Evolutionary conservation across 495 filamentous ascomycete genomes (phyloP), one percentile per base, ranked within the genome.

Genomic region (Mycothermus thermophilus): DNA sequence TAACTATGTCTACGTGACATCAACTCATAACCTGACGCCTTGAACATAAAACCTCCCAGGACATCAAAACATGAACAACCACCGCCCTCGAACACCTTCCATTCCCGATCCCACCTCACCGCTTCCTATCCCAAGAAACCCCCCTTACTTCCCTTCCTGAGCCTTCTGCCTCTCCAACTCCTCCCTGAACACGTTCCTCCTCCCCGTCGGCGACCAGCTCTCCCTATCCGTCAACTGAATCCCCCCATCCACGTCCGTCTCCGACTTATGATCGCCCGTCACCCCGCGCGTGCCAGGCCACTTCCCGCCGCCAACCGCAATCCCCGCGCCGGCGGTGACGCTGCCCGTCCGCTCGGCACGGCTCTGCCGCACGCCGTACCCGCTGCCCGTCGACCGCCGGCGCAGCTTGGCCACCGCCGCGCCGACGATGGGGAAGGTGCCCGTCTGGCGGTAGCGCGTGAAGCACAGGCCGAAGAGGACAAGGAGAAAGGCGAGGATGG

Each of bases 181-280:
- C 30, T 56, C 55, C 12, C 53, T 34, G 36, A 59, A 59, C 14
- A 59, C 50, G 32, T 59, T 58, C 38, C 39, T 30, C 23, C 28
- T 20, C 18, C 35, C 30, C 30, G 43, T 51, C 2, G 52, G 46
- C 37, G 50, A 51, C 52, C 54, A 58, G 32, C 54, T 55, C 4
- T 47, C 46, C 5, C 55, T 40, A 37, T 52, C 51, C 21, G 51
- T 55, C 35, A 59, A 21, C 43, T 54, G 38, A 30, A 54, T 44
- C 14, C 44, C 43, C 6, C 6, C 22, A 25, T 11, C 11, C 8
- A 34, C 38, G 9, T 34, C 29, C 11, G 33, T 37, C 12, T 38
- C 40, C 1, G 27, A 26, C 33, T 51, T 51, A 13, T 38, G 18
- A 15, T 44, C 37, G 17, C 30, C 29, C 16, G 16, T 20, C 1